Conservation (phyloP, 176 grass and related monocot genomes). For the Oryza coarctata region DNA sequence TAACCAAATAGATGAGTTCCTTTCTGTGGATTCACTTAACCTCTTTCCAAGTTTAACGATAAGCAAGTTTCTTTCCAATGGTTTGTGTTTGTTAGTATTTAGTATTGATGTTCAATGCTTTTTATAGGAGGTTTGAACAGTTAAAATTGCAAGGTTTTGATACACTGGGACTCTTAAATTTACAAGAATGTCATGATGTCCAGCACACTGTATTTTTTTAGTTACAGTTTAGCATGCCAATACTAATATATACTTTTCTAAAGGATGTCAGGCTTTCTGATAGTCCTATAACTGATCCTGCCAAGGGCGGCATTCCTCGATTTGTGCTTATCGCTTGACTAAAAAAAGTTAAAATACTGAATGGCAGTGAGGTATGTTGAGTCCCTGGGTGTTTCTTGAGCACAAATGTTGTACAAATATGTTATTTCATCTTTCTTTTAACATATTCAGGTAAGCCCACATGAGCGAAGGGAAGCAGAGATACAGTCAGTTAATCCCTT, state of each 20-base stretch:
- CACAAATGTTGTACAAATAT: background rate
- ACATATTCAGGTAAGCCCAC: conserved; percentile 63
- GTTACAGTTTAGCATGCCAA: background rate
- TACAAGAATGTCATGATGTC: background rate
- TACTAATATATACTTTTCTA: conserved; percentile 45
- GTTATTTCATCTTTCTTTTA: background rate
- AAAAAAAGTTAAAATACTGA: conserved; percentile 70
- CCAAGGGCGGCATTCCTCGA: conserved; percentile 69
- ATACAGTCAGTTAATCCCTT: conserved; percentile 68
- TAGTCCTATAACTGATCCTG: conserved; percentile 84
- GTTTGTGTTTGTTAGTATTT: background rate
- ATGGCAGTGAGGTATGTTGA: conserved; percentile 67
- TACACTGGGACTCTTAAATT: background rate
- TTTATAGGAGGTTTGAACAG: background rate
- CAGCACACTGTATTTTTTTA: background rate
- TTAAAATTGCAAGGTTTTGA: background rate
- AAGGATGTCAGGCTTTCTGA: conserved; percentile 96
- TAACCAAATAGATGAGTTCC: conserved; percentile 65
- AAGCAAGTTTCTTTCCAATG: conserved; percentile 42
- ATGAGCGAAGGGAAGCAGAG: conserved; percentile 91
- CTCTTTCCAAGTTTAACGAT: conserved; percentile 81
- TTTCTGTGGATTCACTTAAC: conserved; percentile 92
- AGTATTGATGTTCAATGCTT: background rate
- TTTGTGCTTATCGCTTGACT: conserved; percentile 92
- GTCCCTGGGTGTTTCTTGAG: conserved; percentile 19